phyloP scores from a whole-genome alignment of 1,284 basidiomycete genomes.

The Omphalotus olearius region DNA sequence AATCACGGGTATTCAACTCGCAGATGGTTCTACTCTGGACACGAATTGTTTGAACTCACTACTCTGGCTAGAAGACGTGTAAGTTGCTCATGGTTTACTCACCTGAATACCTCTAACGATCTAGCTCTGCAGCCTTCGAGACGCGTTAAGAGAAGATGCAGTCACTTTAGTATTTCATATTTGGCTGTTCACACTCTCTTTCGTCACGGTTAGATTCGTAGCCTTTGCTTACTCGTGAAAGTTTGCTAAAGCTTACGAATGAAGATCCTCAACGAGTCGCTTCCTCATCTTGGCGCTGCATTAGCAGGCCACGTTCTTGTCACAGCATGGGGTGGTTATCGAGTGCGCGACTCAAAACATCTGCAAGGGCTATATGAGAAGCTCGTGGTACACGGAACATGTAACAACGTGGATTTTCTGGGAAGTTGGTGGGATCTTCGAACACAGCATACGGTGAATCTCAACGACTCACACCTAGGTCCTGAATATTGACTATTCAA shows the following conservation, averaged over 20 bases:
- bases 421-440: constrained; percentile 34
- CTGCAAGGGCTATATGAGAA: constrained; percentile 27
- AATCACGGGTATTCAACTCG: constrained; percentile 12
- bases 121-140: constrained; percentile 14
- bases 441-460: constrained; percentile 31
- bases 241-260: neutral
- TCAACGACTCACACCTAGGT: neutral
- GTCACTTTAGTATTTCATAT: constrained; percentile 36
- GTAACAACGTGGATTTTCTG: constrained; percentile 32
- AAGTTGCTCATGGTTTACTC: constrained; percentile 16
- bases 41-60: constrained; percentile 30
- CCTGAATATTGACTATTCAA: neutral
- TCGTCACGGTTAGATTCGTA: constrained; percentile 33
- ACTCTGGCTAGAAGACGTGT: constrained; percentile 38
- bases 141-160: constrained; percentile 36
- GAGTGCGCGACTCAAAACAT: constrained; percentile 27
- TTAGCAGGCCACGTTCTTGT: constrained; percentile 38
- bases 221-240: neutral
- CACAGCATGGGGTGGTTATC: constrained; percentile 39
- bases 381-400: constrained; percentile 31
- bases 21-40: constrained; percentile 19
- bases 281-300: constrained; percentile 43
- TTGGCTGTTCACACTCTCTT: constrained; percentile 38
- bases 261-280: constrained; percentile 44
- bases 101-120: neutral